Percentiles rank a stretch among this genome's conserved stretches.
Conservation (phyloP, 2,329 filamentous ascomycete genomes). For the Trichophyton schoenleinii region DNA sequence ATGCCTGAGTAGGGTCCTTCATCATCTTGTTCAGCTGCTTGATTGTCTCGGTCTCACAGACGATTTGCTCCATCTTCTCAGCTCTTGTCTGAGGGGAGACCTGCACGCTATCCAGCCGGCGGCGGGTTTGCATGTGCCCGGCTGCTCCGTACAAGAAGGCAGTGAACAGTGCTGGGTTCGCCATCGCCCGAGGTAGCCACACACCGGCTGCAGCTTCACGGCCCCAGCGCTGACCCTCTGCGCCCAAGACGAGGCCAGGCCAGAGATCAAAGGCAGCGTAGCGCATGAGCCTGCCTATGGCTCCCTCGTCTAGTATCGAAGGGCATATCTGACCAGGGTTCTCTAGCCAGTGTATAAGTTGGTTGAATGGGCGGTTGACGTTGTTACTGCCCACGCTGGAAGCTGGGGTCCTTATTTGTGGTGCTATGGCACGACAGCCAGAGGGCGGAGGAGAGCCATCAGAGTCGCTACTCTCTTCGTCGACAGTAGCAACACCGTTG, state of each 20-base stretch:
- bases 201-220: conserved; percentile 10
- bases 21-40: conserved; percentile 20
- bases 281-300: conserved; percentile 14
- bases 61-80: conserved; percentile 14
- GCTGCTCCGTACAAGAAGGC: conserved; percentile 15
- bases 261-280: conserved; percentile 15
- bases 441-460: neutral
- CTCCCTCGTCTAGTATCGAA: conserved; percentile 12
- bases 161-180: conserved; percentile 12
- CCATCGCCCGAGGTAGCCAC: conserved; percentile 14
- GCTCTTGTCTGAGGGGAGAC: conserved; percentile 12
- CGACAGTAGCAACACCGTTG: neutral
- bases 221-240: conserved; percentile 11
- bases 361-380: conserved; percentile 12
- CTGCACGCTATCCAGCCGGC: conserved; percentile 10
- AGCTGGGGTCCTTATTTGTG: neutral
- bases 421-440: neutral
- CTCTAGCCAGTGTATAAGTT: conserved; percentile 10
- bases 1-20: conserved; percentile 13
- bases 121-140: conserved; percentile 14
- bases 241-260: conserved; percentile 13
- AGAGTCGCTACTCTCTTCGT: neutral
- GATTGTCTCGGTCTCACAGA: conserved; percentile 17
- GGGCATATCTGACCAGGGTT: conserved; percentile 11
- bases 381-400: neutral